Evolutionary conservation across 2,329 filamentous ascomycete genomes (phyloP), one percentile per base, ranked within the genome.

Genomic region (Trichoderma gracile): DNA sequence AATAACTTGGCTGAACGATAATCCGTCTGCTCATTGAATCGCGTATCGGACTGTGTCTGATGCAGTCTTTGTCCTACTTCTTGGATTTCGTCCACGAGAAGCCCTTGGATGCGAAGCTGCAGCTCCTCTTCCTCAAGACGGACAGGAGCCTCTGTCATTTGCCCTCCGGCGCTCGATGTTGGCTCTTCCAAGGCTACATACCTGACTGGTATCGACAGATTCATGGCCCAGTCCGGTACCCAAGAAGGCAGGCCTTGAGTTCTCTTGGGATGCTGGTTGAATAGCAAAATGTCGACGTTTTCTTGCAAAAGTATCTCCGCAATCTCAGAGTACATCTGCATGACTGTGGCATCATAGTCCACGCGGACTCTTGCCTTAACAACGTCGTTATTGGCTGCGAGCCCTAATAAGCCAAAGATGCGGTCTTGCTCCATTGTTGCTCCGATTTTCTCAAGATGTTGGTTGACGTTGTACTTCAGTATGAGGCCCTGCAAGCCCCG

Each of bases 141-240:
- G 15, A 66, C 50, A 0, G 42, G 23, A 6, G 21, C 33, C 2
- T 43, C 42, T 0, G 21, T 14, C 27, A 23, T 38, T 0, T 21
- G 1, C 0, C 69, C 73, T 3, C 74, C 74, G 2, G 74, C 73
- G 0, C 60, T 50, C 42, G 72, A 73, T 0, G 63, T 55, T 6
- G 73, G 67, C 15, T 70, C 25, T 46, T 66, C 63, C 45, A 73
- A 33, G 1, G 56, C 60, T 3, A 62, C n/a, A 49, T 76, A 76
- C 1, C 70, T 68, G 6, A 68, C 53, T 0, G 75, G 73, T 7
- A 70, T 62, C 3, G 27, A 46, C 17, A 77, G 66, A n/a, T 68
- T 30, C 71, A 71, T 72, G 1, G 72, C 69, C 74, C 74, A 76
- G 64, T 77, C 74, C 7, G 74, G 73, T 3, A 72, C 73, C 75